These are phyloP conservation scores for Lipomyces starkeyi DNA, from an alignment of 805 yeast genomes.

Conservation along the genomic window DNA sequence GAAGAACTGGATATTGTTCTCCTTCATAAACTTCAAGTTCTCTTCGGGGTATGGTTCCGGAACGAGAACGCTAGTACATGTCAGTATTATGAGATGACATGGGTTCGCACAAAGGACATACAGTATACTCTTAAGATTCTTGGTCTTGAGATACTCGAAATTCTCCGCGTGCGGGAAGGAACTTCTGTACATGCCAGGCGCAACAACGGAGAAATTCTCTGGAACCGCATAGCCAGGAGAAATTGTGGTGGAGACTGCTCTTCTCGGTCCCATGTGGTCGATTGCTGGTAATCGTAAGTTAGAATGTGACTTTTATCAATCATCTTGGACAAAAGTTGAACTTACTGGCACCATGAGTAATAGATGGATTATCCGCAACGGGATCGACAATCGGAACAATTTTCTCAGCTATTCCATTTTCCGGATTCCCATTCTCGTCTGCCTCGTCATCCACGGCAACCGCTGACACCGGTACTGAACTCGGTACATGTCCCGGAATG, in stretches of 20 bases:
- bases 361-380: neutral
- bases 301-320: neutral
- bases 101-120: constrained; percentile 8
- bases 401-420: neutral
- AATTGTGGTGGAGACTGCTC: neutral
- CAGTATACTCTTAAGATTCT: constrained; percentile 73
- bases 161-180: constrained; percentile 90
- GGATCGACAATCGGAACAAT: neutral
- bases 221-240: constrained; percentile 52
- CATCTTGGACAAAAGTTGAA: neutral
- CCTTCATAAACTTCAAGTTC: constrained; percentile 65
- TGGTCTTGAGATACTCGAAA: constrained; percentile 66
- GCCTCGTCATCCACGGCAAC: neutral
- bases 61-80: constrained; percentile 59
- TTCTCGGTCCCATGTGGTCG: neutral
- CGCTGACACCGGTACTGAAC: neutral
- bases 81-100: neutral
- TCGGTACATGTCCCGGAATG: neutral
- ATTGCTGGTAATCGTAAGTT: neutral
- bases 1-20: constrained; percentile 68
- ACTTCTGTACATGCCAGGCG: constrained; percentile 77
- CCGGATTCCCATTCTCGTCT: neutral
- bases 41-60: constrained; percentile 91
- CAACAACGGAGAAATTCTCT: constrained; percentile 88
- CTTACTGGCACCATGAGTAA: neutral